Base-by-base conservation (phyloP, 495 filamentous ascomycete genomes). In the Hyaloscypha variabilis region DNA sequence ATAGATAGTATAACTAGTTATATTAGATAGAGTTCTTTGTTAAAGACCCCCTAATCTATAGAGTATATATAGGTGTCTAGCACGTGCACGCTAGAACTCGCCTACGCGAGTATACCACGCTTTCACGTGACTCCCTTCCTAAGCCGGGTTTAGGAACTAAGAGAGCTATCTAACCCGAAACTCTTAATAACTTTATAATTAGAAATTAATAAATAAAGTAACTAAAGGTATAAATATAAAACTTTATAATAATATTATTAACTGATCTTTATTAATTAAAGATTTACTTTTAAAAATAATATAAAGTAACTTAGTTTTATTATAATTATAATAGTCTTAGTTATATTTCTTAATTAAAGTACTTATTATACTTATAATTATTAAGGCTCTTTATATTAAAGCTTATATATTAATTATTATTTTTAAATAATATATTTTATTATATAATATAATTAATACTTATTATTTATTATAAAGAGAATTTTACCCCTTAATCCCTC, bases 281-380 rank as follows among this genome's bases (percentile, higher is more conserved):
- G 59, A 67, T 63, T 25, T 63, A 31, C 49, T 30, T 67, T 67
- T 49, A 59, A 67, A 67, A 67, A 63, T 54, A 63, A 24, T 63
- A 67, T 26, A 63, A 67, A 67, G 34, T 67, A 67, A 63, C 64
- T 67, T 63, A 56, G 60, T 49, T 67, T 67, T 67, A 49, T 49
- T 63, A 67, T 54, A 59, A 46, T 59, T 67, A 63, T 62, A 34
- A 57, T 49, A 63, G 50, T 67, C 59, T 26, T 39, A 49, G 50
- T 24, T 49, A 46, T 60, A 14, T 60, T 60, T 21, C 31, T 19
- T 34, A 24, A 14, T 60, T 19, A 34, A 14, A 60, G 31, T 60
- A 14, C 58, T 60, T 34, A 8, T 60, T 34, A 21, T 60, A 21
- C 36, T 34, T 24, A 60, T 60, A 34, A 60, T 21, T 21, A 8